Evolutionary conservation across 73 alveolate genomes (phyloP).

Genomic region (Diophrys appendiculata): DNA sequence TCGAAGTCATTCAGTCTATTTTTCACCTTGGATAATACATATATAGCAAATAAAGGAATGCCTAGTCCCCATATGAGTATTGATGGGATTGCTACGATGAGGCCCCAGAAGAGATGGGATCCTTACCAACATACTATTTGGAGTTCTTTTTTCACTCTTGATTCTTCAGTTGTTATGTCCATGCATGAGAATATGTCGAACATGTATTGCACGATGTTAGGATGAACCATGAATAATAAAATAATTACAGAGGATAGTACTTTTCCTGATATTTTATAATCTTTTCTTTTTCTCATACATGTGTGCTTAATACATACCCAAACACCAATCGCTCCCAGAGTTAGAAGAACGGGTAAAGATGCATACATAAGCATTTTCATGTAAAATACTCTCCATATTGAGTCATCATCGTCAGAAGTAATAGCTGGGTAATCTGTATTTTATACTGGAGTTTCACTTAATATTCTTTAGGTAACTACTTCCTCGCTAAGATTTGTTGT

Average conservation of each 20-base stretch:
- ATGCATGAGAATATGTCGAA: constrained; percentile 42
- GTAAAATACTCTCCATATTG: constrained; percentile 33
- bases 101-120: constrained; percentile 22
- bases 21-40: constrained; percentile 21
- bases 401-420: too few relatives aligned
- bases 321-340: constrained; percentile 7
- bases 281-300: not conserved
- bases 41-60: constrained; percentile 50
- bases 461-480: too few relatives aligned
- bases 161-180: constrained; percentile 34
- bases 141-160: constrained; percentile 25
- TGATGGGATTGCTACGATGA: constrained; percentile 52
- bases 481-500: too few relatives aligned
- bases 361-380: constrained; percentile 44
- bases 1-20: constrained; percentile 24
- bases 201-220: constrained; percentile 62
- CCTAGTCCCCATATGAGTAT: constrained; percentile 72
- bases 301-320: constrained; percentile 54
- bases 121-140: constrained; percentile 47
- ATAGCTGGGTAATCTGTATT: too few relatives aligned
- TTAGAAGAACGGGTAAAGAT: constrained; percentile 39
- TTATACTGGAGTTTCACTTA: too few relatives aligned
- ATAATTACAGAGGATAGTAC: constrained; percentile 48
- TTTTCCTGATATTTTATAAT: constrained; percentile 13
- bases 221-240: constrained; percentile 55